Percentiles rank a stretch among this genome's conserved stretches.
phyloP scores from a whole-genome alignment of 2,329 filamentous ascomycete species.

The Alternaria tenuissima region DNA sequence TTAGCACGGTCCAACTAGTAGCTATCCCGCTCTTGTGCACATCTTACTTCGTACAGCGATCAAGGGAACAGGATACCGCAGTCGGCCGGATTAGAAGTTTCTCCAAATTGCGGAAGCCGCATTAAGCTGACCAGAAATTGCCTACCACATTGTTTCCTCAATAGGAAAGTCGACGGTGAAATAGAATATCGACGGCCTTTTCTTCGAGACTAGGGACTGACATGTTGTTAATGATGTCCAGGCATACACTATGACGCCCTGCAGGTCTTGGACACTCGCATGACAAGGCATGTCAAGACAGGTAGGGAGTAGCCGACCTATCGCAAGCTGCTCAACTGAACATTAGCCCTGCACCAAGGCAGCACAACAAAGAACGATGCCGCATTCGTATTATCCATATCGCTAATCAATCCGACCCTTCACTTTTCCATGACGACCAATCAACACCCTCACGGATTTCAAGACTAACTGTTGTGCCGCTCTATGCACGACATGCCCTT shows the following conservation, averaged over 20 bases:
- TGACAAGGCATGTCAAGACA: not conserved
- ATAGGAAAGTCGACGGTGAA: not conserved
- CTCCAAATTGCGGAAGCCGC: not conserved
- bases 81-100: not conserved
- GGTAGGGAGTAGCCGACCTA: not conserved
- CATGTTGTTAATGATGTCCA: not conserved
- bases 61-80: constrained; percentile 1
- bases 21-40: constrained; percentile 2
- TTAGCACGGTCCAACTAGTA: constrained; percentile 4
- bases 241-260: not conserved
- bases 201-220: not conserved
- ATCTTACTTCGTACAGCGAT: constrained; percentile 2
- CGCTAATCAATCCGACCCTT: not conserved
- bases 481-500: constrained; percentile 22
- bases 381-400: not conserved
- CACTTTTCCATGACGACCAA: not conserved
- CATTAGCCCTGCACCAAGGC: not conserved
- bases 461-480: constrained; percentile 11
- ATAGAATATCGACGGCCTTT: constrained; percentile 1
- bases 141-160: not conserved
- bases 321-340: not conserved
- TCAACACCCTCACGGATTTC: constrained; percentile 1
- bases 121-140: not conserved
- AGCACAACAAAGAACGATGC: constrained; percentile 2
- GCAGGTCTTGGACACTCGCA: not conserved